Percentiles rank a stretch among this genome's conserved stretches.
These are phyloP conservation scores for Closterium sp. DNA, from an alignment of 139 green algal genomes.

Conservation along the genomic window DNA sequence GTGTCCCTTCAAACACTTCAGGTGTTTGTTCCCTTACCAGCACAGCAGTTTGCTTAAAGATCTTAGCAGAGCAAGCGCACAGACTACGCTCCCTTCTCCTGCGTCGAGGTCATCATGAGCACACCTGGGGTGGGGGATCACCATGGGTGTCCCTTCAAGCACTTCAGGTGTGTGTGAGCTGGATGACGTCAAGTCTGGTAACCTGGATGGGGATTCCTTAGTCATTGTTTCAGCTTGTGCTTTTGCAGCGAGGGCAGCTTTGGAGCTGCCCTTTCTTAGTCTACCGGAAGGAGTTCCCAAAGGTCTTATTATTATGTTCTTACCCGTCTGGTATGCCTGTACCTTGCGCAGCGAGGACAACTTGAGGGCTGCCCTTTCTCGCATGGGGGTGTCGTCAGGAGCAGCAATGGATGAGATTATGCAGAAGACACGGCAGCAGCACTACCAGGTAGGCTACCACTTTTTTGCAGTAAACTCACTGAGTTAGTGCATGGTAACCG, in stretches of 20 bases:
- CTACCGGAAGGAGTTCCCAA: too few species aligned
- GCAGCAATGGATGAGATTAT: not conserved
- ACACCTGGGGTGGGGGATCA: constrained; percentile 68
- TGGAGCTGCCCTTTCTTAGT: too few species aligned
- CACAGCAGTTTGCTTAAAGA: too few species aligned
- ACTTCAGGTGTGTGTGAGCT: constrained; percentile 47
- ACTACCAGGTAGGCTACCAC: not conserved
- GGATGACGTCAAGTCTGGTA: too few species aligned
- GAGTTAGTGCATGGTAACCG: not conserved
- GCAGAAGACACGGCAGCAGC: not conserved
- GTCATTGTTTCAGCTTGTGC: too few species aligned
- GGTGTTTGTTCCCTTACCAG: not conserved
- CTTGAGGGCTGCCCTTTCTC: not conserved
- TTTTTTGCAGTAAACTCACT: not conserved
- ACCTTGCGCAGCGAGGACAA: not conserved
- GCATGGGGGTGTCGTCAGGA: not conserved
- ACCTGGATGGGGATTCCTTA: too few species aligned
- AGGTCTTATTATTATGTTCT: not conserved
- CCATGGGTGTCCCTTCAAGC: constrained; percentile 89
- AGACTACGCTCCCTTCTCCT: constrained; percentile 86
- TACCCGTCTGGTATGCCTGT: not conserved
- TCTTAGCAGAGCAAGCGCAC: too few species aligned
- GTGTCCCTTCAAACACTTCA: constrained; percentile 87
- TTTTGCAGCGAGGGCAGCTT: too few species aligned
- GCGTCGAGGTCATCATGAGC: constrained; percentile 78